These are phyloP conservation scores for Isatis tinctoria DNA, from an alignment of 345 rosid species.

Conservation along the genomic window DNA sequence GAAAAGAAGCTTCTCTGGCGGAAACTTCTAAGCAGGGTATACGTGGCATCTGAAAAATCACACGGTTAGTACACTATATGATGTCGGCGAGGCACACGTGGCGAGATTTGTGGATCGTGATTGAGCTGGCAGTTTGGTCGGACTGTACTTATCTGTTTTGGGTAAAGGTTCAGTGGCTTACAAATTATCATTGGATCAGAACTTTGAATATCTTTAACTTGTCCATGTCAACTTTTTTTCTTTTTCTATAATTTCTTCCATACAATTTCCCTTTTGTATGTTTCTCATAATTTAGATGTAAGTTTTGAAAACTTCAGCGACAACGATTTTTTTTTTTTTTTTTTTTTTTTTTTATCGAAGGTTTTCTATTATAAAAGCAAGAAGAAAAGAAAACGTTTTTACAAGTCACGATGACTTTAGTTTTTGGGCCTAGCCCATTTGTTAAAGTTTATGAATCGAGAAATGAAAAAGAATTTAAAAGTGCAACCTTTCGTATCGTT, in stretches of 20 bases:
- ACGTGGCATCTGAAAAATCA: neutral
- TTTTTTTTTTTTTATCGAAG: too few relatives aligned
- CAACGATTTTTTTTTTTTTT: too few relatives aligned
- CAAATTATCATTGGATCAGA: slow-evolving; percentile 6
- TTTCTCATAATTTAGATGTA: slow-evolving; percentile 27
- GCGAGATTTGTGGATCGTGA: slow-evolving; percentile 16
- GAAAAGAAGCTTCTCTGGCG: neutral
- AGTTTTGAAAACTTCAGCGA: slow-evolving; percentile 4
- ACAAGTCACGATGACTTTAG: too few relatives aligned
- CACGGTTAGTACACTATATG: slow-evolving; percentile 23
- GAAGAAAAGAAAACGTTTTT: too few relatives aligned
- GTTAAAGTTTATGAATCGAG: too few relatives aligned
- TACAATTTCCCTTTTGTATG: slow-evolving; percentile 8
- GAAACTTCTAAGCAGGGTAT: neutral
- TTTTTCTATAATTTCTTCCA: neutral
- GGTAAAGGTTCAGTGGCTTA: slow-evolving; percentile 11
- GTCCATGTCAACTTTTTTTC: slow-evolving; percentile 16
- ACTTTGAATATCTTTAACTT: slow-evolving; percentile 4
- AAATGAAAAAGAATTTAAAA: too few relatives aligned
- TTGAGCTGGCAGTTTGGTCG: slow-evolving; percentile 21
- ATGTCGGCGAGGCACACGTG: slow-evolving; percentile 25
- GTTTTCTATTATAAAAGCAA: too few relatives aligned
- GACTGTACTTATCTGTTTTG: slow-evolving; percentile 13
- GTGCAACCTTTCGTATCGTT: too few relatives aligned
- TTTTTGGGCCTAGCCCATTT: too few relatives aligned